phyloP scores from a whole-genome alignment of 805 yeast genomes.

The Candida insectorum region DNA sequence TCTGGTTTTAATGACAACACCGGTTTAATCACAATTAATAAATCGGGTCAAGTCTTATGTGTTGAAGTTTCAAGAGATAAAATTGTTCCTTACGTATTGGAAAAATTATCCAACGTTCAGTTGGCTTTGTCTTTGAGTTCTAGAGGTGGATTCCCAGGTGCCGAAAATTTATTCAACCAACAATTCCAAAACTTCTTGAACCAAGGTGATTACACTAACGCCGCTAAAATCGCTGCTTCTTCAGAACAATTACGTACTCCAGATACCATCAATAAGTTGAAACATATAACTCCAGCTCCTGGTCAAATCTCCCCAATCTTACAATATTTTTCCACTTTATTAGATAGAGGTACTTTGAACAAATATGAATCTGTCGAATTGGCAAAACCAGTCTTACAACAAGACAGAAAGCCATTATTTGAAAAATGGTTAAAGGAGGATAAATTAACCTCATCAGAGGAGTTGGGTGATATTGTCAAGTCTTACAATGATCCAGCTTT shows the following conservation, averaged over 20 bases:
- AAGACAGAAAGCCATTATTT: slow-evolving; percentile 86
- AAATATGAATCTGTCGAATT: slow-evolving; percentile 91
- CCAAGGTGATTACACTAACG: slow-evolving; percentile 84
- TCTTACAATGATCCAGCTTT: slow-evolving; percentile 74
- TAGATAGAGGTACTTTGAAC: slow-evolving; percentile 91
- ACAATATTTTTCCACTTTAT: slow-evolving; percentile 84
- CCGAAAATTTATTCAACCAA: slow-evolving; percentile 85
- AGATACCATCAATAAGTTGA: slow-evolving; percentile 89
- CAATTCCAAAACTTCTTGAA: slow-evolving; percentile 84
- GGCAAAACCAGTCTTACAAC: slow-evolving; percentile 93
- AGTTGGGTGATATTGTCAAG: slow-evolving; percentile 92
- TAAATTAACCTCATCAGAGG: slow-evolving; percentile 92
- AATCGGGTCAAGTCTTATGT: slow-evolving; percentile 90
- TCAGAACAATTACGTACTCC: slow-evolving; percentile 91
- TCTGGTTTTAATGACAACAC: slow-evolving; percentile 63
- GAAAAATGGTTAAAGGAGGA: slow-evolving; percentile 97
- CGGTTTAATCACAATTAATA: slow-evolving; percentile 91
- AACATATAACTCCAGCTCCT: slow-evolving; percentile 85
- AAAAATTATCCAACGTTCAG: slow-evolving; percentile 79
- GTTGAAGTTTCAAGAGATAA: slow-evolving; percentile 84
- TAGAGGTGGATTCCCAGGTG: slow-evolving; percentile 97
- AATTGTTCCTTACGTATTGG: slow-evolving; percentile 84
- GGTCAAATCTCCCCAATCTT: slow-evolving; percentile 93
- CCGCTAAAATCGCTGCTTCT: slow-evolving; percentile 96
- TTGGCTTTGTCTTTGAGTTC: slow-evolving; percentile 87